Percentiles rank a stretch among this genome's conserved stretches.
Evolutionary conservation across 2,329 filamentous ascomycete species (phyloP).

Genomic region (Anisogramma anomala): DNA sequence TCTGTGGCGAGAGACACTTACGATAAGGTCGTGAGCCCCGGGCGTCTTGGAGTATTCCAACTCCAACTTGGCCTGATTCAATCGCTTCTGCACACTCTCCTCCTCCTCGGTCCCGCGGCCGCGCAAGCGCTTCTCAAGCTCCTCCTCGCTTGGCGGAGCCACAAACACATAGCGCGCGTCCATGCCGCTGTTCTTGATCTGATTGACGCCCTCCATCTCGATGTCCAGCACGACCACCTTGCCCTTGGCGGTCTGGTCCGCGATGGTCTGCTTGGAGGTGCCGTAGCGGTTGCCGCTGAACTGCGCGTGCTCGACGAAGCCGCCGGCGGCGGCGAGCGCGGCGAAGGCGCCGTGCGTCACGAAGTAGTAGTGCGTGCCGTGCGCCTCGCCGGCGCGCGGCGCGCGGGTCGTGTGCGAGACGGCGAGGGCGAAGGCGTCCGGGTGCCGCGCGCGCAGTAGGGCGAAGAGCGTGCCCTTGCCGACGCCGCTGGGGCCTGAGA

Average conservation of each 20-base stretch:
- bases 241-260: constrained; percentile 59
- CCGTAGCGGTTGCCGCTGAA: constrained; percentile 84
- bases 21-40: constrained; percentile 39
- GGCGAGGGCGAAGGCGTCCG: constrained; percentile 41
- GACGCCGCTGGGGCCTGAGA: constrained; percentile 68
- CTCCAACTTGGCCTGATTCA: constrained; percentile 62
- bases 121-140: constrained; percentile 62
- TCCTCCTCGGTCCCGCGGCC: constrained; percentile 71
- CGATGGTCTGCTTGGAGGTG: constrained; percentile 68
- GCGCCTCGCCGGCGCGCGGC: constrained; percentile 61
- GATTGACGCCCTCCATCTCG: constrained; percentile 97
- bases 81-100: constrained; percentile 55
- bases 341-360: constrained; percentile 56
- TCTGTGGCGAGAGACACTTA: background rate
- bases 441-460: constrained; percentile 47
- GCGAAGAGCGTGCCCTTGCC: constrained; percentile 74
- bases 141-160: constrained; percentile 62
- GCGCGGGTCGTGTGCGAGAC: constrained; percentile 69
- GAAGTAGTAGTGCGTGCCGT: constrained; percentile 76
- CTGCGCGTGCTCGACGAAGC: constrained; percentile 74
- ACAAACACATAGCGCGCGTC: constrained; percentile 77
- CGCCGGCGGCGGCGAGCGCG: constrained; percentile 52
- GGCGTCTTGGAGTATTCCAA: constrained; percentile 59
- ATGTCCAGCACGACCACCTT: constrained; percentile 81
- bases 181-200: constrained; percentile 67